These are phyloP conservation scores for Cupressus sempervirens DNA, from an alignment of 75 land plant genomes.

Conservation along the genomic window DNA sequence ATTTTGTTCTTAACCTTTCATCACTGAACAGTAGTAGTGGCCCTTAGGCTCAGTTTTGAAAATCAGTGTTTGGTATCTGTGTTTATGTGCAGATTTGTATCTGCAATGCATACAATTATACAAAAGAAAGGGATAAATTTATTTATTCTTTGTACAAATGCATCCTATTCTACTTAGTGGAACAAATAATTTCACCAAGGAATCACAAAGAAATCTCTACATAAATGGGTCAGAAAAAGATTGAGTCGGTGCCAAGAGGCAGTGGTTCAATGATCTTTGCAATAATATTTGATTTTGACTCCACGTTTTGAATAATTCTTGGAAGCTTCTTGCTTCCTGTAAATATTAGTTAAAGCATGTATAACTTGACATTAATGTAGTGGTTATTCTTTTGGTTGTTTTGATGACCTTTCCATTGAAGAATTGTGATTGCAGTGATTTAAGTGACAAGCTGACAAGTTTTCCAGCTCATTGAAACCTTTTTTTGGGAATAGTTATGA, in stretches of 20 bases:
- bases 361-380: background rate
- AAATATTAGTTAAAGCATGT: background rate
- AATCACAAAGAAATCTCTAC: no score
- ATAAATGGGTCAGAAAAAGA: no score
- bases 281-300: background rate
- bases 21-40: background rate
- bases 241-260: no score
- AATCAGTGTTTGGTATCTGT: background rate
- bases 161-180: no score
- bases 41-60: background rate
- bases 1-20: background rate
- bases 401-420: background rate
- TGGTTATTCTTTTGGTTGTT: background rate
- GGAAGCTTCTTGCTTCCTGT: constrained; percentile 1
- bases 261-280: no score
- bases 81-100: background rate
- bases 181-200: no score
- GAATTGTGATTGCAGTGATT: background rate
- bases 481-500: background rate
- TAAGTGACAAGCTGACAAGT: background rate
- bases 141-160: no score
- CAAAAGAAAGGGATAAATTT: background rate
- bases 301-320: background rate
- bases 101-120: background rate
- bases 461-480: background rate